These are phyloP conservation scores for Phytophthora ohioensis DNA, from an alignment of 352 stramenopile species.

Conservation along the genomic window DNA sequence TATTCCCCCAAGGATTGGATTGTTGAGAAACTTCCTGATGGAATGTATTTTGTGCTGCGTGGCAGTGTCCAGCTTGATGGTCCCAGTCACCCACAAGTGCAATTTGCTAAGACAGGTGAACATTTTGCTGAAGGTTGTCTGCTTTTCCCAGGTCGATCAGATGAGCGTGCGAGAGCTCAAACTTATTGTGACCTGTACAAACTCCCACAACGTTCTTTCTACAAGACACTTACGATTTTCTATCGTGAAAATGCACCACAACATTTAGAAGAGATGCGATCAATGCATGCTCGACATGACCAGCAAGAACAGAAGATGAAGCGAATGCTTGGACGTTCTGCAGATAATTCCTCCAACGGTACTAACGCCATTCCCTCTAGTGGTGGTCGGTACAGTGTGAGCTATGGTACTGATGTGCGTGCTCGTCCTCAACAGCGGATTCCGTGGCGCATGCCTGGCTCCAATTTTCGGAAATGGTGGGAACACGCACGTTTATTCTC, in stretches of 20 bases:
- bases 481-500: conserved; percentile 57
- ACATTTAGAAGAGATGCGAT: conserved; percentile 63
- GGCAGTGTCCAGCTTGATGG: conserved; percentile 61
- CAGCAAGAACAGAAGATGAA: conserved; percentile 88
- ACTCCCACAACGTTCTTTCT: conserved; percentile 61
- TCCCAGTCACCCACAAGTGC: conserved; percentile 35
- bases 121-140: conserved; percentile 68
- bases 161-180: conserved; percentile 65
- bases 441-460: conserved; percentile 65
- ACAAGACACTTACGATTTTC: conserved; percentile 61
- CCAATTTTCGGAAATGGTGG: conserved; percentile 68
- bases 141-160: conserved; percentile 49
- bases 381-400: conserved; percentile 17
- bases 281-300: conserved; percentile 59
- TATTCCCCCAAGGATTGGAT: conserved; percentile 82
- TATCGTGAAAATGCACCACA: conserved; percentile 45
- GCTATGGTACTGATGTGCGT: conserved; percentile 8
- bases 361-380: neutral
- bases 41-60: conserved; percentile 73
- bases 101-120: conserved; percentile 53
- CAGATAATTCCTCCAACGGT: conserved; percentile 9
- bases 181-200: conserved; percentile 85
- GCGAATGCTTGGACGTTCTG: conserved; percentile 62
- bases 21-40: conserved; percentile 68
- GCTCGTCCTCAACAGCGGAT: conserved; percentile 7